Evolutionary conservation across 371 early-diverging fungal species (phyloP).

Genomic region (Mortierella sp.): DNA sequence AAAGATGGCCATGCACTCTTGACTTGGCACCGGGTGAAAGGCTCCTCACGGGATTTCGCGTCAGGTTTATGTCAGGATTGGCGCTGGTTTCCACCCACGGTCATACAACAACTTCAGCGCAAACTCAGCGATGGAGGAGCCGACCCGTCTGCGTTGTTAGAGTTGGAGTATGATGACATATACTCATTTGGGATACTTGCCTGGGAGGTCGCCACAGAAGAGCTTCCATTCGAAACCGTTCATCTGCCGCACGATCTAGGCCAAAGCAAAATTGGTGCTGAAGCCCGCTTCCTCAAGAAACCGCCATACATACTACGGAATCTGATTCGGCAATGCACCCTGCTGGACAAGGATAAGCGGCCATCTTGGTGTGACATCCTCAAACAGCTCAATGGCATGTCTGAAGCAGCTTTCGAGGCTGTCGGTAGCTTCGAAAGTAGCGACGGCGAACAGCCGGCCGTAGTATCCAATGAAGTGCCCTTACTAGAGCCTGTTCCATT

Average conservation of each 20-base stretch:
- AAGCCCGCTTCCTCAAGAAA: constrained; percentile 5
- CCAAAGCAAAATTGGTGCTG: background rate
- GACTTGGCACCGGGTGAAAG: constrained; percentile 20
- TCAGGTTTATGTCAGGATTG: constrained; percentile 7
- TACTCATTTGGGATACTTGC: constrained; percentile 36
- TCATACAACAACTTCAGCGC: constrained; percentile 8
- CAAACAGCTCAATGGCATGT: constrained; percentile 5
- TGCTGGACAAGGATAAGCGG: constrained; percentile 5
- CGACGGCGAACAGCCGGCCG: background rate
- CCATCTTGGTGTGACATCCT: constrained; percentile 33
- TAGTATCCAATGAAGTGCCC: background rate
- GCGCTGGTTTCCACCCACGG: constrained; percentile 25
- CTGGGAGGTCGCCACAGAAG: constrained; percentile 40
- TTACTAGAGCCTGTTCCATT: background rate
- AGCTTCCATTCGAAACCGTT: constrained; percentile 19
- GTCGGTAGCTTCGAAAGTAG: background rate
- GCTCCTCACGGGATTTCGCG: constrained; percentile 10
- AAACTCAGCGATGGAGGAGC: background rate
- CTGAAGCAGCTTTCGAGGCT: background rate
- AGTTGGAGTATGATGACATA: constrained; percentile 33
- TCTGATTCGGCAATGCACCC: constrained; percentile 23
- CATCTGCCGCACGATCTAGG: background rate
- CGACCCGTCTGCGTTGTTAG: background rate
- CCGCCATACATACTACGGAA: constrained; percentile 2
- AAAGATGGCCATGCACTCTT: constrained; percentile 25